A percentile compares a stretch with the other conserved stretches of the same genome.
phyloP scores from a whole-genome alignment of 805 yeast genomes.

The Saccharomyces eubayanus region DNA sequence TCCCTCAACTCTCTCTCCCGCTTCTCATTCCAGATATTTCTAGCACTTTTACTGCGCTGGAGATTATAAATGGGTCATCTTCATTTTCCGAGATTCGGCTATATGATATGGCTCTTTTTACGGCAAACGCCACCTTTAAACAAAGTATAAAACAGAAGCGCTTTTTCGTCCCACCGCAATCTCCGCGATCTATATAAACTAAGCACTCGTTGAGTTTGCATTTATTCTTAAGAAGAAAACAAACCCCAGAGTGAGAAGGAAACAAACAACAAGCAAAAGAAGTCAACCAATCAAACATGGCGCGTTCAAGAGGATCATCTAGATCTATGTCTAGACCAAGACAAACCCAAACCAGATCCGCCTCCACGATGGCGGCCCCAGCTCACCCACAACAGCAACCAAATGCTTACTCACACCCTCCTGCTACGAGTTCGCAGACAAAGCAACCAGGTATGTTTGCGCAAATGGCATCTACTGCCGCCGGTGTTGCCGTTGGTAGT shows the following conservation, averaged over 20 bases:
- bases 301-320: conserved; percentile 32
- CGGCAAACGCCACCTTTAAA: not conserved
- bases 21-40: not conserved
- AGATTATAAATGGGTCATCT: not conserved
- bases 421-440: conserved; percentile 43
- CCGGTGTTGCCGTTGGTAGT: conserved; percentile 99
- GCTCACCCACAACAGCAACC: conserved; percentile 34
- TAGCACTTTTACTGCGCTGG: not conserved
- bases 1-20: not conserved
- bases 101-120: not conserved
- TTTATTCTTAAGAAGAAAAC: not conserved
- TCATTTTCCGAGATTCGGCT: not conserved
- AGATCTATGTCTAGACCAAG: conserved; percentile 36
- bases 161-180: not conserved
- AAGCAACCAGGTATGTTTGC: conserved; percentile 81
- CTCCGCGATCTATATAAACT: not conserved
- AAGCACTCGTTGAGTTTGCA: not conserved
- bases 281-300: conserved; percentile 27
- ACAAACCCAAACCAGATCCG: conserved; percentile 58
- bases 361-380: conserved; percentile 62
- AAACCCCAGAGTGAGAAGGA: not conserved
- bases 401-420: conserved; percentile 42
- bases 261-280: not conserved
- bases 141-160: not conserved
- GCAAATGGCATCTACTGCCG: conserved; percentile 98